A percentile compares a stretch with the other conserved stretches of the same genome.
phyloP scores from a whole-genome alignment of 371 early-diverging fungal genomes.

The Scutellospora calospora region DNA sequence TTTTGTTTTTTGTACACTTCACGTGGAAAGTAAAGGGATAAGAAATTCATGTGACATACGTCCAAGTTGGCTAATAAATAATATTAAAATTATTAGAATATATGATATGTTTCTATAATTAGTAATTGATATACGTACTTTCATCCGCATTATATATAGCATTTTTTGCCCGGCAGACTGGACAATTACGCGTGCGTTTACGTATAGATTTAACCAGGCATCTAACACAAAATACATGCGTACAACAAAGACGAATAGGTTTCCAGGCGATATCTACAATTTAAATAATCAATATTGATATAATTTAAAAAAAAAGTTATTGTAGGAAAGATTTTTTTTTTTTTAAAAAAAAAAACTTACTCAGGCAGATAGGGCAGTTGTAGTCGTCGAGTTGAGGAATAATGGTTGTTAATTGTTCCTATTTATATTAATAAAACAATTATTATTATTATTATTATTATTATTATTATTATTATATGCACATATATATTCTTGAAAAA shows the following conservation, averaged over 20 bases:
- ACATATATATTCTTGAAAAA: too few species aligned
- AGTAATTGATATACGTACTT: slow-evolving; percentile 46
- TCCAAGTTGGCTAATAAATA: slow-evolving; percentile 56
- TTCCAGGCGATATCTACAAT: slow-evolving; percentile 71
- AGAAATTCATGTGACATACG: slow-evolving; percentile 66
- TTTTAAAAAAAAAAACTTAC: slow-evolving; percentile 51
- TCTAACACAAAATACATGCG: slow-evolving; percentile 78
- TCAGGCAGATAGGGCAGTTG: slow-evolving; percentile 65
- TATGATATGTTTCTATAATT: neutral
- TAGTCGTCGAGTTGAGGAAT: slow-evolving; percentile 85
- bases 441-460: too few species aligned
- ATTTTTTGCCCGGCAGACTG: slow-evolving; percentile 70
- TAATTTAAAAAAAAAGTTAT: neutral
- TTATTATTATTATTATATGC: too few species aligned
- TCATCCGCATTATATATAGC: slow-evolving; percentile 68
- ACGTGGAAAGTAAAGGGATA: slow-evolving; percentile 76
- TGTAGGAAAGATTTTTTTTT: too few species aligned
- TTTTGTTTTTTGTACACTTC: slow-evolving; percentile 75
- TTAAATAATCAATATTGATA: neutral
- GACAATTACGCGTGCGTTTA: slow-evolving; percentile 72
- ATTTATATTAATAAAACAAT: neutral
- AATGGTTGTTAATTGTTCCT: slow-evolving; percentile 61
- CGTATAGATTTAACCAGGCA: slow-evolving; percentile 77
- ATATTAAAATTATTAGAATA: neutral
- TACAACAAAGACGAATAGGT: slow-evolving; percentile 76